Evolutionary conservation across 177 flowering plant species (phyloP), one percentile per base, ranked within the genome.

Genomic region (Vitis hybrid): DNA sequence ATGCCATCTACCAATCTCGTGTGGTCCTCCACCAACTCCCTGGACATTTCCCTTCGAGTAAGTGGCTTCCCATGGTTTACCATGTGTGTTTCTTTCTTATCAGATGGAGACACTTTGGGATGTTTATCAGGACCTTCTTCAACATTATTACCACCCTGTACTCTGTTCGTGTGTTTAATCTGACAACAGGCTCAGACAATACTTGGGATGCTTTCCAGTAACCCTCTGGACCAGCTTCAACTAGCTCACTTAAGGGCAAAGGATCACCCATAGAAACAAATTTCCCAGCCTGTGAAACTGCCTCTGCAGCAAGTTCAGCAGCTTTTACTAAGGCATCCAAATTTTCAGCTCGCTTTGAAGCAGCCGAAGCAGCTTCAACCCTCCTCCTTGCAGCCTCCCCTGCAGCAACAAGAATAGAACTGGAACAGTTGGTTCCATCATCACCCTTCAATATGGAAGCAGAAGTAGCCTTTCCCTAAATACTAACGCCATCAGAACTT

Each of bases 301-400:
- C 97, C 77, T 86, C 94, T 57, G 97, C 97, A 4, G 97, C 97
- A 69, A 96, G 83, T 76, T 89, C 97, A 45, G 97, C 98, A 62
- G 97, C 97, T 81, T 83, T 92, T 4, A 93, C 87, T 49, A 93
- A 79, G 4, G 98, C 97, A 87, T 92, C 95, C 80, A 93, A 78
- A 77, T 89, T 93, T 80, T 94, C 93, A 70, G 99, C 99, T 75
- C 82, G 87, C 78, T 82, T 86, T 57, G 91, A 77, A n/a, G 98
- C 98, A 67, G 91, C 92, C 60, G 91, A 86, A 66, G 98, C 92
- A 80, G 92, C 97, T 83, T 89, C 97, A 74, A 93, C 82, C 77
- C 88, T 86, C 74, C 73, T 85, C 79, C 84, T 83, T 76, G 97
- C 88, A 75, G 95, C 86, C 74, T 93, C 95, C 66, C 80, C 82